These are phyloP conservation scores for Aspergillus texensis DNA, from an alignment of 2,329 filamentous ascomycete genomes.

Conservation along the genomic window DNA sequence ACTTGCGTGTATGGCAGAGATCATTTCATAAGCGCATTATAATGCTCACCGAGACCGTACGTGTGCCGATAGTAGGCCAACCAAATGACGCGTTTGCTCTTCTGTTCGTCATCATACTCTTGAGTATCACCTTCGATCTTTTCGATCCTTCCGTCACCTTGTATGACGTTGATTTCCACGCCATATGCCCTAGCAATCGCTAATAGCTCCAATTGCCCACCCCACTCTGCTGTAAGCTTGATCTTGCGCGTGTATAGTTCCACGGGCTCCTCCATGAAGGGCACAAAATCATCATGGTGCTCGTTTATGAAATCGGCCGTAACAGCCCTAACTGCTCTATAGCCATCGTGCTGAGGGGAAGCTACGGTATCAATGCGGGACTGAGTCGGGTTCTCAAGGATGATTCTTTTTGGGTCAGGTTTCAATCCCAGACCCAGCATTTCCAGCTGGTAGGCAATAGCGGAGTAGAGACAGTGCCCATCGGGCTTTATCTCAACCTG, in stretches of 20 bases:
- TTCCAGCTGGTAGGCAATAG: constrained; percentile 80
- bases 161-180: constrained; percentile 80
- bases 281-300: constrained; percentile 78
- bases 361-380: constrained; percentile 37
- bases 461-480: constrained; percentile 92
- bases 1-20: background rate
- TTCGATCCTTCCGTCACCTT: constrained; percentile 77
- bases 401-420: constrained; percentile 40
- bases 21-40: constrained; percentile 76
- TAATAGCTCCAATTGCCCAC: constrained; percentile 85
- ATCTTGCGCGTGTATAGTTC: constrained; percentile 75
- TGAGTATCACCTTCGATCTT: constrained; percentile 61
- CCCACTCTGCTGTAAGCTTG: constrained; percentile 89
- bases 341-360: constrained; percentile 51
- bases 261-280: constrained; percentile 83
- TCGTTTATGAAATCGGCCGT: constrained; percentile 76
- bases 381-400: constrained; percentile 33
- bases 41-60: constrained; percentile 94
- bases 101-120: constrained; percentile 42
- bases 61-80: constrained; percentile 93
- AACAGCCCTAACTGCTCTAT: constrained; percentile 67
- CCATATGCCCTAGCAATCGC: constrained; percentile 81
- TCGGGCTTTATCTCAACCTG: constrained; percentile 85
- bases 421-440: constrained; percentile 46
- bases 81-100: constrained; percentile 69